These are phyloP conservation scores for Astrothelium macrocarpum DNA, from an alignment of 495 filamentous ascomycete species.

Conservation along the genomic window DNA sequence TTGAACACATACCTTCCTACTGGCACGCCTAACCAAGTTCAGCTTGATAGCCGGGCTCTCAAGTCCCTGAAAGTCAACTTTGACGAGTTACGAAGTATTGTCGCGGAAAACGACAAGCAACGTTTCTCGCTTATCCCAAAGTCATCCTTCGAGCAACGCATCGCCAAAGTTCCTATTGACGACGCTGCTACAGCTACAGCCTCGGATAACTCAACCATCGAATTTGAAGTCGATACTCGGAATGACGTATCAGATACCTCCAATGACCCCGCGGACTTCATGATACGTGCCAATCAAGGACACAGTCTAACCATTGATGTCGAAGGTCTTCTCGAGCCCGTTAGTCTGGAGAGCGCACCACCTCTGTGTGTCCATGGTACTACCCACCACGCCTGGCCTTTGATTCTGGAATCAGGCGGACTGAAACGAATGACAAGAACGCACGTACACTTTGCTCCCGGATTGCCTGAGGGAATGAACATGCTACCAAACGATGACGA, in stretches of 20 bases:
- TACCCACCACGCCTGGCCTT: conserved; percentile 61
- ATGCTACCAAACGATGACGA: conserved; percentile 26
- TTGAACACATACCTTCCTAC: background rate
- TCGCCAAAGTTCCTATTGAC: conserved; percentile 20
- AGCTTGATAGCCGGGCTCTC: conserved; percentile 64
- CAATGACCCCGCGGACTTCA: conserved; percentile 52
- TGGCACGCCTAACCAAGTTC: background rate
- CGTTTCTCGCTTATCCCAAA: conserved; percentile 62
- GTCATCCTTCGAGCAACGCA: conserved; percentile 23
- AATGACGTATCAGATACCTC: conserved; percentile 12
- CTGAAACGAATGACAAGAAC: conserved; percentile 69
- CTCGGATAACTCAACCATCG: background rate
- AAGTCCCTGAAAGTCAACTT: conserved; percentile 61
- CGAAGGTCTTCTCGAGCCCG: conserved; percentile 54
- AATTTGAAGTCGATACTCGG: background rate
- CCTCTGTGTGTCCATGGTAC: conserved; percentile 75
- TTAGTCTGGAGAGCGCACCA: conserved; percentile 52
- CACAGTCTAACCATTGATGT: conserved; percentile 65
- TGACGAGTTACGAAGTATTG: conserved; percentile 59
- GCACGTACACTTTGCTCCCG: conserved; percentile 79
- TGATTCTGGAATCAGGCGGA: conserved; percentile 63
- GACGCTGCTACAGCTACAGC: conserved; percentile 18
- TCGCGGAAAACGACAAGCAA: conserved; percentile 75
- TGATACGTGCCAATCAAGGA: conserved; percentile 93
- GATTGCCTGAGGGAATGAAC: conserved; percentile 43